Conservation (phyloP, 495 filamentous ascomycete species). For the Geopyxis carbonaria region DNA sequence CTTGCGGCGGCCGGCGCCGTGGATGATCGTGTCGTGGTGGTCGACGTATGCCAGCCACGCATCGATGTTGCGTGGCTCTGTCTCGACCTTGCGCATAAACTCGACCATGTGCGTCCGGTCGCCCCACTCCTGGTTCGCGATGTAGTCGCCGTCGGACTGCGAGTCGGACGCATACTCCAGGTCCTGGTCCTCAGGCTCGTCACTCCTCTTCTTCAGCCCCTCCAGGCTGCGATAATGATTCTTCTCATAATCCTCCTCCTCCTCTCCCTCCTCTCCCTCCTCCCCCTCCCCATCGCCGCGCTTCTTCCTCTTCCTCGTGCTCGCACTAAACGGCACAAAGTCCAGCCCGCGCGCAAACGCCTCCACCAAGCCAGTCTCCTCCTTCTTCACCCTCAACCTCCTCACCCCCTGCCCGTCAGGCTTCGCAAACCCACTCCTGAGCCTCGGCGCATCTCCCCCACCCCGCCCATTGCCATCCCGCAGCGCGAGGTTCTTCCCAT, state of each 20-base stretch:
- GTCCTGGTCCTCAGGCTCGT: conserved; percentile 33
- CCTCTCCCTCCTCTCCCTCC: conserved; percentile 13
- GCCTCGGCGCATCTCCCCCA: conserved; percentile 16
- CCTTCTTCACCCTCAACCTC: conserved; percentile 28
- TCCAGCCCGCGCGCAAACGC: conserved; percentile 26
- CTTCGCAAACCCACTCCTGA: conserved; percentile 27
- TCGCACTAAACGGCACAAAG: conserved; percentile 31
- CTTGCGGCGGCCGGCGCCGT: conserved; percentile 28
- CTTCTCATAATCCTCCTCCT: conserved; percentile 31
- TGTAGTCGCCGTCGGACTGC: conserved; percentile 28
- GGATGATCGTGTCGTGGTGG: conserved; percentile 51
- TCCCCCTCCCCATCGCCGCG: conserved; percentile 11
- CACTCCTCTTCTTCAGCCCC: conserved; percentile 37
- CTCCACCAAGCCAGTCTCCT: conserved; percentile 12
- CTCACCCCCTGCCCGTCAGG: conserved; percentile 24
- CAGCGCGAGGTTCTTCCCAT: conserved; percentile 34
- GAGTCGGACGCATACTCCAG: conserved; percentile 38
- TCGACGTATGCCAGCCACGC: conserved; percentile 62
- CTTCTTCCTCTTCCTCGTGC: conserved; percentile 19
- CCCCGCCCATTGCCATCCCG: conserved; percentile 16
- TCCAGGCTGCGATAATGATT: conserved; percentile 56
- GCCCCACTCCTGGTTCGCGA: conserved; percentile 24
- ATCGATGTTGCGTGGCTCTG: conserved; percentile 45
- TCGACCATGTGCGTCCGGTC: conserved; percentile 36
- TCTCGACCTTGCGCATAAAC: conserved; percentile 41